phyloP scores from a whole-genome alignment of 208 protist species.

The Trichomonas vaginalis region DNA sequence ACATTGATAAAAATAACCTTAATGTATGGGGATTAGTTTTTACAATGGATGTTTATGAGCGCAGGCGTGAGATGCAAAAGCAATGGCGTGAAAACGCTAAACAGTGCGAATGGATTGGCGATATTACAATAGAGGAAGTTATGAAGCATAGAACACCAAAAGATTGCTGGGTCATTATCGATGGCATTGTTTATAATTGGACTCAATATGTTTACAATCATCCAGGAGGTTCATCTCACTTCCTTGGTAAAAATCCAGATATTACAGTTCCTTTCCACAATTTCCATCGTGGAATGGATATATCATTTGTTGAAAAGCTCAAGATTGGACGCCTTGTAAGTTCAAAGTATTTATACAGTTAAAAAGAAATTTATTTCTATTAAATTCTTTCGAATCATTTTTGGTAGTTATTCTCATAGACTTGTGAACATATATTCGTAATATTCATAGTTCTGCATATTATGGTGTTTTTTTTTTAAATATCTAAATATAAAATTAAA shows the following conservation, averaged over 20 bases:
- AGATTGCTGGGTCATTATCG: neutral
- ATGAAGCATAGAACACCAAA: neutral
- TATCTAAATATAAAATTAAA: too few relatives aligned
- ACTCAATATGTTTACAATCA: conserved; percentile 9
- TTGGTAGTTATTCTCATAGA: too few relatives aligned
- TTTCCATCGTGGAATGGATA: neutral
- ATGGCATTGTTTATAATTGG: neutral
- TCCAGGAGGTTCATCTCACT: neutral
- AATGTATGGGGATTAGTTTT: too few relatives aligned
- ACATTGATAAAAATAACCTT: too few relatives aligned
- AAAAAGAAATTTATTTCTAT: too few relatives aligned
- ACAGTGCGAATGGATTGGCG: neutral
- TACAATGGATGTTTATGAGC: neutral
- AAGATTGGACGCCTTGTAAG: neutral
- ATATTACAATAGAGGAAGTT: conserved; percentile 6
- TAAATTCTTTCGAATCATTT: too few relatives aligned
- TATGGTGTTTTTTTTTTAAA: too few relatives aligned
- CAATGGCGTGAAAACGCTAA: neutral
- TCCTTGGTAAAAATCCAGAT: neutral
- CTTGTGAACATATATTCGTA: too few relatives aligned
- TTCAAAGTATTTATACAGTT: too few relatives aligned
- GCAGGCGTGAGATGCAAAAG: neutral
- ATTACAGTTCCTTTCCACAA: neutral
- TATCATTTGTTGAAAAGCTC: neutral
- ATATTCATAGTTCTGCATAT: too few relatives aligned